Percentiles rank a stretch among this genome's conserved stretches.
Conservation (phyloP, 148 eudicot genomes). For the Rhododendron molle region DNA sequence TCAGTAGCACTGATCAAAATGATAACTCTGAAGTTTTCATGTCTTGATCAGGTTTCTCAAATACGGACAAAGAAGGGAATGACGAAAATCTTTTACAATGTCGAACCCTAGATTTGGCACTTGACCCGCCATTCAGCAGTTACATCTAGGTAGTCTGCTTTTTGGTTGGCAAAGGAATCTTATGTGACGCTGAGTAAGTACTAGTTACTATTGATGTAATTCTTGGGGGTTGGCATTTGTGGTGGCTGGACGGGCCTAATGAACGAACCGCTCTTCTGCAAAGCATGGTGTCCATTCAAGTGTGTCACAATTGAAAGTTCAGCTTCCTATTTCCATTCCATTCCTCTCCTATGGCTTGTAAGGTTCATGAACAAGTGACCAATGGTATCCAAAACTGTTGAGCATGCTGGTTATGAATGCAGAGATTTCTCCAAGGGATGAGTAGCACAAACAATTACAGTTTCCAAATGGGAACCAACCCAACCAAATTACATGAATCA, state of each 20-base stretch:
- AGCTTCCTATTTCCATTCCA: neutral
- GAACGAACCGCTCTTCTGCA: neutral
- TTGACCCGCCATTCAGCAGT: neutral
- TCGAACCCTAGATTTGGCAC: constrained; percentile 16
- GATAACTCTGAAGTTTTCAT: neutral
- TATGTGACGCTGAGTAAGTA: neutral
- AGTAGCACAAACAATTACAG: too few species aligned
- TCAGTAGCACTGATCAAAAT: neutral
- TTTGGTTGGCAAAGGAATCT: neutral
- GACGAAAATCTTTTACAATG: constrained; percentile 66
- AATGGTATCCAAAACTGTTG: neutral
- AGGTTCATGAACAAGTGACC: neutral
- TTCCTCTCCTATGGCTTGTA: neutral
- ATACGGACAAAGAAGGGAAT: constrained; percentile 69
- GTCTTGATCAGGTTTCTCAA: constrained; percentile 55
- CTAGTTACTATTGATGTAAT: neutral
- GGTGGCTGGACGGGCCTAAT: neutral
- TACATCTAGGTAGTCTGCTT: neutral
- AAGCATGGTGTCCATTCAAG: neutral
- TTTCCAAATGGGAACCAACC: too few species aligned
- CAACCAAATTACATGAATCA: too few species aligned
- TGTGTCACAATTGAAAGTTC: neutral
- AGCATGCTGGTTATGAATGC: too few species aligned
- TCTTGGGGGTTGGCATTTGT: neutral
- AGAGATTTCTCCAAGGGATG: too few species aligned